These are phyloP conservation scores for Fusarium sp. DNA, from an alignment of 2,329 filamentous ascomycete species.

Conservation along the genomic window DNA sequence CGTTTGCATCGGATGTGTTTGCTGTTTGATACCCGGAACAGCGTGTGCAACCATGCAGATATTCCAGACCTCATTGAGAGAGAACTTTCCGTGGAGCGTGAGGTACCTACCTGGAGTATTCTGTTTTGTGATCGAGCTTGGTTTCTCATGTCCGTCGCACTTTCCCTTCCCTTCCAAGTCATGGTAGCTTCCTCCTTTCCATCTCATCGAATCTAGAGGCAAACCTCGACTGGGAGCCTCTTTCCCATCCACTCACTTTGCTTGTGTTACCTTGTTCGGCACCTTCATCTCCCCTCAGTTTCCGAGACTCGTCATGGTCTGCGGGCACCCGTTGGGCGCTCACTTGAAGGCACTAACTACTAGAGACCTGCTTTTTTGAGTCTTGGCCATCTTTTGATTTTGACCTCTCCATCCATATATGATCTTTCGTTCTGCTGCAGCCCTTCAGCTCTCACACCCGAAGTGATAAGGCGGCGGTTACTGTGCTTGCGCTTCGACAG, in stretches of 20 bases:
- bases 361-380: not conserved
- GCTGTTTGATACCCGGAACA: not conserved
- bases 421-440: not conserved
- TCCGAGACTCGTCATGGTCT: constrained; percentile 13
- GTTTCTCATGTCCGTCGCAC: not conserved
- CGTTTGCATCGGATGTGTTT: not conserved
- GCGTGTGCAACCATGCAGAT: constrained; percentile 12
- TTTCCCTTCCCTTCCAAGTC: not conserved
- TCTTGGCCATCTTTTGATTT: not conserved
- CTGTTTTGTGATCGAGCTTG: not conserved
- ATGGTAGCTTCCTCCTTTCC: not conserved
- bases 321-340: constrained; percentile 16
- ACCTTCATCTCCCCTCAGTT: not conserved
- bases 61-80: not conserved
- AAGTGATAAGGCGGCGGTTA: too few relatives aligned
- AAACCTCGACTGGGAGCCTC: not conserved
- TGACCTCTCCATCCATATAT: not conserved
- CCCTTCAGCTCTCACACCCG: not conserved
- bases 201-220: not conserved
- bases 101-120: not conserved
- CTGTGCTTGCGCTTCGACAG: not conserved
- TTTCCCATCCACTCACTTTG: not conserved
- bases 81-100: too few relatives aligned
- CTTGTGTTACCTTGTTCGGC: constrained; percentile 3
- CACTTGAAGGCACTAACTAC: constrained; percentile 7